Evolutionary conservation across 441 rosid genomes (phyloP).

Genomic region (Populus hybrid): DNA sequence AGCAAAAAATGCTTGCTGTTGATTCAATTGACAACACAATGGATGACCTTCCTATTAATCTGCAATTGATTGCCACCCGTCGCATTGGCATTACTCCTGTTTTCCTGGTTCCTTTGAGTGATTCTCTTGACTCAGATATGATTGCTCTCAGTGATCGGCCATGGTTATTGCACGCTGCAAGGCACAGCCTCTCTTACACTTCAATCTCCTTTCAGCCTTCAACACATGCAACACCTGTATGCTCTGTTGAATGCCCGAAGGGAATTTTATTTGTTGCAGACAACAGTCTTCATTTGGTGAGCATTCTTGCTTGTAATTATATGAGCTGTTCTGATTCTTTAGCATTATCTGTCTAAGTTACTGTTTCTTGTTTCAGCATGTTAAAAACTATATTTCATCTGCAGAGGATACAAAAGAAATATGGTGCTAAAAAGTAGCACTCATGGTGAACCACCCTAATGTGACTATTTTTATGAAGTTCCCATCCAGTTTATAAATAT

Average conservation of each 20-base stretch:
- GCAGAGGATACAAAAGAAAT: background rate
- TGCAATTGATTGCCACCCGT: slow-evolving; percentile 85
- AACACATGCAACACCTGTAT: slow-evolving; percentile 95
- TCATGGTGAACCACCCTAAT: background rate
- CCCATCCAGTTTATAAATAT: background rate
- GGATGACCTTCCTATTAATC: slow-evolving; percentile 50
- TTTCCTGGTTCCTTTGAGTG: slow-evolving; percentile 85
- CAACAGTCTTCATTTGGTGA: slow-evolving; percentile 93
- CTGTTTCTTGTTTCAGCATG: background rate
- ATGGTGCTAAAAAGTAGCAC: background rate
- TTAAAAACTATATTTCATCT: background rate
- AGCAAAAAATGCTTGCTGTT: slow-evolving; percentile 30
- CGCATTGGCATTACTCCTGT: slow-evolving; percentile 97
- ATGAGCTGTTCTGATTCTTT: slow-evolving; percentile 12
- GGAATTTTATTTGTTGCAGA: slow-evolving; percentile 96
- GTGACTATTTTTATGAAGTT: background rate
- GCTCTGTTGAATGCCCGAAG: slow-evolving; percentile 86
- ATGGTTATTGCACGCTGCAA: slow-evolving; percentile 92
- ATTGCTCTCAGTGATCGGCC: slow-evolving; percentile 97
- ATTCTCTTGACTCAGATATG: slow-evolving; percentile 76
- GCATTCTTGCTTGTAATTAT: slow-evolving; percentile 16
- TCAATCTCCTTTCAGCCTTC: slow-evolving; percentile 96
- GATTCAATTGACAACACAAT: slow-evolving; percentile 27
- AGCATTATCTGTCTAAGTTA: slow-evolving; percentile 9
- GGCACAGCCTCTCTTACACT: slow-evolving; percentile 86